These are phyloP conservation scores for Aspergillus sp. DNA, from an alignment of 2,329 filamentous ascomycete genomes.

Conservation along the genomic window DNA sequence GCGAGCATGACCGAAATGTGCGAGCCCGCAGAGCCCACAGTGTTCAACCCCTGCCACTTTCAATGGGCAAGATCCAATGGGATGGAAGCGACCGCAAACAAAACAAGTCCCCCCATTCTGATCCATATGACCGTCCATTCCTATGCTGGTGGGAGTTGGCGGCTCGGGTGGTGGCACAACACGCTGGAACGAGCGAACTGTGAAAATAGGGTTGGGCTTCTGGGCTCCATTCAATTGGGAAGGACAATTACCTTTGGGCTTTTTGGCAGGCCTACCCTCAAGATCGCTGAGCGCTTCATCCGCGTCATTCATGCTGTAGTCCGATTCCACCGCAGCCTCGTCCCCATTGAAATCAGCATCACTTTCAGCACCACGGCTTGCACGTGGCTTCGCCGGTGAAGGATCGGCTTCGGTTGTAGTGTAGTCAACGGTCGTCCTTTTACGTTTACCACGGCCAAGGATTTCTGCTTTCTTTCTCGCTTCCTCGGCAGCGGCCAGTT, in stretches of 20 bases:
- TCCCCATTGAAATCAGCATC: slow-evolving; percentile 35
- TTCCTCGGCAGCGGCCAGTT: slow-evolving; percentile 73
- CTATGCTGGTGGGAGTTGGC: neutral
- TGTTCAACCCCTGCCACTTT: slow-evolving; percentile 60
- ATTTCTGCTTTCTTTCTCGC: slow-evolving; percentile 67
- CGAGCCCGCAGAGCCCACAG: slow-evolving; percentile 65
- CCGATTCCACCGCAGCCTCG: slow-evolving; percentile 28
- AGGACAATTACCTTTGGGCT: slow-evolving; percentile 21
- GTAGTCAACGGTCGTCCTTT: slow-evolving; percentile 55
- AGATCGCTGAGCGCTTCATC: slow-evolving; percentile 15
- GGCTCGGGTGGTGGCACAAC: slow-evolving; percentile 23
- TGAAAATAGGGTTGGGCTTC: slow-evolving; percentile 13
- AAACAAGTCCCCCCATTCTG: slow-evolving; percentile 42
- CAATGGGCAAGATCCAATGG: slow-evolving; percentile 59
- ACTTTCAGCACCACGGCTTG: slow-evolving; percentile 20
- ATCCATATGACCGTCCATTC: slow-evolving; percentile 22
- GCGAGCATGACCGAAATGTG: slow-evolving; percentile 57
- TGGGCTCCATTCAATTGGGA: neutral
- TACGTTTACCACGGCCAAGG: slow-evolving; percentile 83
- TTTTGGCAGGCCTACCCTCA: slow-evolving; percentile 22
- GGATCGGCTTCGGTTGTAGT: slow-evolving; percentile 17
- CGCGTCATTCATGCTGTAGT: slow-evolving; percentile 21
- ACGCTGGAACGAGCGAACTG: slow-evolving; percentile 42
- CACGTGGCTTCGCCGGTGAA: slow-evolving; percentile 24
- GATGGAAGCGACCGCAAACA: slow-evolving; percentile 57